phyloP scores from a whole-genome alignment of 257 asterid genomes.

The Nicotiana benthamiana region DNA sequence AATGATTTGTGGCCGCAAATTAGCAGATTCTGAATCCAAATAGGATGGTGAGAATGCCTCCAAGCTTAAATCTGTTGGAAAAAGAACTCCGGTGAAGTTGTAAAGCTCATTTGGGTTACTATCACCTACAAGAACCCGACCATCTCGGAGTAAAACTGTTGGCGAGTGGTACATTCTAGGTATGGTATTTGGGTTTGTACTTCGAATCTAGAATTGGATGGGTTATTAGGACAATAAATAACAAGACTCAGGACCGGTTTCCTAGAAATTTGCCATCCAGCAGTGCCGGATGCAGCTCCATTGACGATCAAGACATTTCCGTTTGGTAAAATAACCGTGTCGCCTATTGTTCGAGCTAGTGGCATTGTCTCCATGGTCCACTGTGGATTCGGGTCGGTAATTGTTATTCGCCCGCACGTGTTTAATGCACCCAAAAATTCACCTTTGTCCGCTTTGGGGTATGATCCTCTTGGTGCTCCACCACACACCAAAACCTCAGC shows the following conservation, averaged over 20 bases:
- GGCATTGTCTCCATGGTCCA: slow-evolving; percentile 26
- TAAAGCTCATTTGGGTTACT: slow-evolving; percentile 14
- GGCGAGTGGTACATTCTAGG: slow-evolving; percentile 18
- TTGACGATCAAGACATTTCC: slow-evolving; percentile 21
- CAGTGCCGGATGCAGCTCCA: slow-evolving; percentile 18
- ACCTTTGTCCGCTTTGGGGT: not conserved
- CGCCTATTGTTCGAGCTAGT: slow-evolving; percentile 16
- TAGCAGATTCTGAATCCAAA: not conserved
- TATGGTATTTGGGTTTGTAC: slow-evolving; percentile 3
- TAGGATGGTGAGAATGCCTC: slow-evolving; percentile 7
- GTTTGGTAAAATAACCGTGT: slow-evolving; percentile 18
- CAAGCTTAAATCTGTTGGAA: not conserved
- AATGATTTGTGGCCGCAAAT: not conserved
- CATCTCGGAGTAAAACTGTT: slow-evolving; percentile 13
- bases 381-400: slow-evolving; percentile 14
- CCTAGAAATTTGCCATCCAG: slow-evolving; percentile 14
- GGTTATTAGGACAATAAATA: slow-evolving; percentile 9
- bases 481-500: slow-evolving; percentile 40
- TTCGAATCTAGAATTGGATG: not conserved
- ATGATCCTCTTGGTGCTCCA: slow-evolving; percentile 41
- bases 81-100: not conserved
- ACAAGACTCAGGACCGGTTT: slow-evolving; percentile 13
- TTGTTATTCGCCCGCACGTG: slow-evolving; percentile 19
- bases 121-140: slow-evolving; percentile 17
- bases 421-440: slow-evolving; percentile 14